Percentiles rank a stretch among this genome's conserved stretches.
phyloP scores from a whole-genome alignment of 2,329 filamentous ascomycete species.

The Blastomyces percursus region DNA sequence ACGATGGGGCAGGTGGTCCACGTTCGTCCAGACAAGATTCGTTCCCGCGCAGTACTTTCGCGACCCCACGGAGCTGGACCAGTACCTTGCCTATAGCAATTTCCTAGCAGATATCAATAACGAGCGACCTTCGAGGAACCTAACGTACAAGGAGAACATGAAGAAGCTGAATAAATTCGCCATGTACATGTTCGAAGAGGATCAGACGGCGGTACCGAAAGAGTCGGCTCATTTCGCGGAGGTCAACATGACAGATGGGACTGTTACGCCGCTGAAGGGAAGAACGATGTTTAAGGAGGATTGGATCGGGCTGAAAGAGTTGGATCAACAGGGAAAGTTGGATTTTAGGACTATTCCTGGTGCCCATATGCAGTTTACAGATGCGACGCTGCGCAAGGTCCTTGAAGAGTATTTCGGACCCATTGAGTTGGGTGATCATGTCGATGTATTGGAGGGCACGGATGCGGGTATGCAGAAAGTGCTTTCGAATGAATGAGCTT shows the following conservation, averaged over 20 bases:
- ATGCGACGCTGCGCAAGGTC: conserved; percentile 53
- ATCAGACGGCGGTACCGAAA: conserved; percentile 77
- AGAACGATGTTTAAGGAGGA: conserved; percentile 73
- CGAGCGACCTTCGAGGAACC: conserved; percentile 65
- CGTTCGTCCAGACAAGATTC: conserved; percentile 63
- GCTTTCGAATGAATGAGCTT: background rate
- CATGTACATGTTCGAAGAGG: conserved; percentile 82
- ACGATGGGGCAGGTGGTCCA: conserved; percentile 67
- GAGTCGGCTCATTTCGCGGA: conserved; percentile 87
- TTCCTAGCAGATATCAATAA: conserved; percentile 97
- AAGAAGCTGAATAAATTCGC: conserved; percentile 62
- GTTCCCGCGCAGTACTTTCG: conserved; percentile 96
- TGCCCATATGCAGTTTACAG: conserved; percentile 69
- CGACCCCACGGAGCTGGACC: conserved; percentile 53
- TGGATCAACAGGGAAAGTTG: conserved; percentile 71
- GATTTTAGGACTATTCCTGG: conserved; percentile 64
- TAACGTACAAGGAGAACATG: conserved; percentile 60
- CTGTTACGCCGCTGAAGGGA: conserved; percentile 56
- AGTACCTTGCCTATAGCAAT: conserved; percentile 70
- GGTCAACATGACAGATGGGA: conserved; percentile 55
- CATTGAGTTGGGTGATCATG: conserved; percentile 4
- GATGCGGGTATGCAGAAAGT: background rate
- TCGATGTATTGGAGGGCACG: background rate
- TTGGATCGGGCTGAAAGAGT: conserved; percentile 72
- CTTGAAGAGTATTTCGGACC: conserved; percentile 45